Evolutionary conservation across 306 rosid species (phyloP), one percentile per base, ranked within the genome.

Genomic region (Corylus americana): DNA sequence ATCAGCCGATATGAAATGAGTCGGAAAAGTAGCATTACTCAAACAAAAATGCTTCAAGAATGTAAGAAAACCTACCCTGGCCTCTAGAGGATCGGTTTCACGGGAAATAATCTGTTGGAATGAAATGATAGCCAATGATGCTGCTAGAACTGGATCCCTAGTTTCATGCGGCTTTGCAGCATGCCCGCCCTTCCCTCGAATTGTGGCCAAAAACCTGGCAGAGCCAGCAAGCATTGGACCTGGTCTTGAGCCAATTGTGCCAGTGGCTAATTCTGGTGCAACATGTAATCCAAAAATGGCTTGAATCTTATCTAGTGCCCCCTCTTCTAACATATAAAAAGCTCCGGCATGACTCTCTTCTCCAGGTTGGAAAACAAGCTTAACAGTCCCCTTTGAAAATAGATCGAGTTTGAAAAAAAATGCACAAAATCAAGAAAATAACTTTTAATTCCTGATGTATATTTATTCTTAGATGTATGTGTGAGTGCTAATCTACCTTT

Each of bases 291-390:
- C 89, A 48, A 90, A 80, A 57, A 90, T 86, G 12, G 83, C 94
- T 76, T 86, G 78, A 37, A 85, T 66, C 4, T 87, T 39, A 62
- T 86, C 89, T 49, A 88, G 80, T n/a, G 75, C 86, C 58, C 89
- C 89, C 82, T 86, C 92, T 78, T 88, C 50, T 37, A 90, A 44
- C 71, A 88, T 72, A 70, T 90, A 85, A 69, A 79, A 81, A 54
- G 94, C 92, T 77, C 94, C 90, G 2, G 77, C 89, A 53, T 25
- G 68, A 55, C 89, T 90, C 84, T 88, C 89, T 78, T 90, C 92
- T 3, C 80, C 94, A 37, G 89, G 92, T 81, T 88, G 92, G 61
- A 86, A 90, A 55, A 88, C 90, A 70, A 90, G 84, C 88, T 90
- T 90, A 45, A 88, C 83, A n/a, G 94, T 90, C 51, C 94, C 89